Percentiles rank a stretch among this genome's conserved stretches.
Evolutionary conservation across 805 yeast genomes (phyloP).

Genomic region (Kuraishia ogatae): DNA sequence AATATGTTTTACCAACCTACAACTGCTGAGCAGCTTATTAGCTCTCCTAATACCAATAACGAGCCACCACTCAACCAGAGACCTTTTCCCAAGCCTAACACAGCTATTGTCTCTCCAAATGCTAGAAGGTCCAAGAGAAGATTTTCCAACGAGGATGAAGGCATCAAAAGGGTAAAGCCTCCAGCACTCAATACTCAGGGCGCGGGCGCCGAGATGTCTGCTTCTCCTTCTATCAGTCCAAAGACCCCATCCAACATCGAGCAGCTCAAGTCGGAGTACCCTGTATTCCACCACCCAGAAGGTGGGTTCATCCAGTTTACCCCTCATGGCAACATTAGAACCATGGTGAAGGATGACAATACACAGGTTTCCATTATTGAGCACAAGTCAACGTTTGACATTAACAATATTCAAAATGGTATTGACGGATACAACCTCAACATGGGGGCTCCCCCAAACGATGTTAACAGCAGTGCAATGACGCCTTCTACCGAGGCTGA

Average conservation of each 20-base stretch:
- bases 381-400: constrained; percentile 27
- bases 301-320: constrained; percentile 56
- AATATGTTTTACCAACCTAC: neutral
- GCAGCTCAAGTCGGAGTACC: constrained; percentile 36
- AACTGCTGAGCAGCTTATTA: neutral
- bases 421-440: constrained; percentile 24
- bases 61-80: constrained; percentile 1
- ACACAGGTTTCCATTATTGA: constrained; percentile 40
- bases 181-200: neutral
- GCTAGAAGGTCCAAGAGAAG: constrained; percentile 25
- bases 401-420: constrained; percentile 21
- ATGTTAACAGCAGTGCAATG: constrained; percentile 4
- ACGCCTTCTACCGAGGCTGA: constrained; percentile 25
- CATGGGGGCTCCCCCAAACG: neutral
- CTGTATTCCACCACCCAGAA: constrained; percentile 50
- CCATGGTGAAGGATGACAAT: constrained; percentile 31
- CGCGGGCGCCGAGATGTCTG: constrained; percentile 1
- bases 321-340: constrained; percentile 53
- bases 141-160: constrained; percentile 23
- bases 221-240: constrained; percentile 1
- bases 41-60: constrained; percentile 1
- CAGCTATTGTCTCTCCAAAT: constrained; percentile 8
- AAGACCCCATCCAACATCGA: constrained; percentile 10
- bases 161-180: constrained; percentile 21
- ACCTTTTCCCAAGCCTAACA: constrained; percentile 8